A percentile compares a stretch with the other conserved stretches of the same genome.
Evolutionary conservation across 495 filamentous ascomycete genomes (phyloP).

Genomic region (Paragyromitra xinjiangensis): DNA sequence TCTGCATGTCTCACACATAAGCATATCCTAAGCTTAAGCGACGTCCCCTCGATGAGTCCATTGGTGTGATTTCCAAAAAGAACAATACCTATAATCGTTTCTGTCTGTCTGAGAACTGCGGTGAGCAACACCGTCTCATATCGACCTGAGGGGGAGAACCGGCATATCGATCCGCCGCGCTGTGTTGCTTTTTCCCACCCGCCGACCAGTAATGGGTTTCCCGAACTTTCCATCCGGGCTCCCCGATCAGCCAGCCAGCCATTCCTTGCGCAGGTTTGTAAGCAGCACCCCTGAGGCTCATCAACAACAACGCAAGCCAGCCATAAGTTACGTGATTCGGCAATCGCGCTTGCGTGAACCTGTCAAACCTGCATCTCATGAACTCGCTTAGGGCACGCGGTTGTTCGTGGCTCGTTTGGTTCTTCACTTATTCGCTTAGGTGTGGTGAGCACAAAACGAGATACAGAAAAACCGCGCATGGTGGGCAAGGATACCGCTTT

Average conservation of each 20-base stretch:
- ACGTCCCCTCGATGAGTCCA: conserved; percentile 9
- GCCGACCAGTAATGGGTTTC: background rate
- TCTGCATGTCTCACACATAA: conserved; percentile 32
- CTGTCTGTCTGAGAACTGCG: conserved; percentile 16
- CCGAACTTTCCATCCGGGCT: too few relatives aligned
- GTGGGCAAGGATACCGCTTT: background rate
- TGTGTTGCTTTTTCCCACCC: conserved; percentile 5
- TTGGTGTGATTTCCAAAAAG: conserved; percentile 14
- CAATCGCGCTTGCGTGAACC: conserved; percentile 8
- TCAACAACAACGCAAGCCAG: too few relatives aligned
- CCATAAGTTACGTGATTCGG: background rate
- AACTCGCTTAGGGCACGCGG: too few relatives aligned
- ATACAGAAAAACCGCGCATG: too few relatives aligned
- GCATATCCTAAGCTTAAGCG: conserved; percentile 32
- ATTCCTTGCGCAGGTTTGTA: background rate
- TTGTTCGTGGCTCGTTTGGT: too few relatives aligned
- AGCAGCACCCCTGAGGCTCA: background rate
- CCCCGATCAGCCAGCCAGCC: too few relatives aligned
- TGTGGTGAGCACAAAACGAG: background rate
- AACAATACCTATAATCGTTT: conserved; percentile 1
- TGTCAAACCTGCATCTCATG: too few relatives aligned
- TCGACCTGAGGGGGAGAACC: conserved; percentile 24
- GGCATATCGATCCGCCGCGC: conserved; percentile 23
- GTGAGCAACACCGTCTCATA: conserved; percentile 22
- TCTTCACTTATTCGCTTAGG: conserved; percentile 1